Conservation (phyloP, 139 green algal species). For the Tetraselmis striata region DNA sequence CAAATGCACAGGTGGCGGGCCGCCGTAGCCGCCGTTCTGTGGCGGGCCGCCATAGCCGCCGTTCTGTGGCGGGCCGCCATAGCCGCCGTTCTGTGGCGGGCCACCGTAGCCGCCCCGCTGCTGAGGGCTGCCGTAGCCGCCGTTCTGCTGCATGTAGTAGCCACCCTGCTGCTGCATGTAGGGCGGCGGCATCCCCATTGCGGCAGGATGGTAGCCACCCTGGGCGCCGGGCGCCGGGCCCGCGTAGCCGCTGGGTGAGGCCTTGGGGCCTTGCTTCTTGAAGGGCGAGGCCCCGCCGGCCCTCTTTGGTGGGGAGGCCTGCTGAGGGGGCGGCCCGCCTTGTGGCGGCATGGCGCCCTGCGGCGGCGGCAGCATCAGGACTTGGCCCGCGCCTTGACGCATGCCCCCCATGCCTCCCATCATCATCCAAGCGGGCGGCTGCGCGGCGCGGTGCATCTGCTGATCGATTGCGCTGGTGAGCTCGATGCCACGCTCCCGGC, state of each 20-base stretch:
- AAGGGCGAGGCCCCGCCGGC: too few relatives aligned
- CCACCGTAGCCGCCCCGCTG: too few relatives aligned
- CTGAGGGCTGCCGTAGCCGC: too few relatives aligned
- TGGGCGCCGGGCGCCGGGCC: too few relatives aligned
- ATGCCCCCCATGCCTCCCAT: not conserved
- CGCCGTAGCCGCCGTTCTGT: not conserved
- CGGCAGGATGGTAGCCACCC: too few relatives aligned
- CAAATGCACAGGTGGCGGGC: not conserved
- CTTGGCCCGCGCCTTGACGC: too few relatives aligned
- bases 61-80: not conserved
- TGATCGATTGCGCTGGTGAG: constrained; percentile 46
- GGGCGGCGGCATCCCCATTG: not conserved
- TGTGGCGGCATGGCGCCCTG: not conserved
- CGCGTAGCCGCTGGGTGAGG: not conserved
- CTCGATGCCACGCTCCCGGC: constrained; percentile 48
- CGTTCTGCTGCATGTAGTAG: too few relatives aligned
- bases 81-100: not conserved
- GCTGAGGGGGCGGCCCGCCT: too few relatives aligned
- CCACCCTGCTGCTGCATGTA: not conserved
- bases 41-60: not conserved
- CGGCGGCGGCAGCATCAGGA: not conserved
- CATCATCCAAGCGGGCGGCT: not conserved
- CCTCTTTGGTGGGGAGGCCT: not conserved
- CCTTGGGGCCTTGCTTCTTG: too few relatives aligned
- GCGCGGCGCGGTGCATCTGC: constrained; percentile 14